Base-by-base conservation (phyloP, 2,329 filamentous ascomycete genomes). In the Calycina marina region DNA sequence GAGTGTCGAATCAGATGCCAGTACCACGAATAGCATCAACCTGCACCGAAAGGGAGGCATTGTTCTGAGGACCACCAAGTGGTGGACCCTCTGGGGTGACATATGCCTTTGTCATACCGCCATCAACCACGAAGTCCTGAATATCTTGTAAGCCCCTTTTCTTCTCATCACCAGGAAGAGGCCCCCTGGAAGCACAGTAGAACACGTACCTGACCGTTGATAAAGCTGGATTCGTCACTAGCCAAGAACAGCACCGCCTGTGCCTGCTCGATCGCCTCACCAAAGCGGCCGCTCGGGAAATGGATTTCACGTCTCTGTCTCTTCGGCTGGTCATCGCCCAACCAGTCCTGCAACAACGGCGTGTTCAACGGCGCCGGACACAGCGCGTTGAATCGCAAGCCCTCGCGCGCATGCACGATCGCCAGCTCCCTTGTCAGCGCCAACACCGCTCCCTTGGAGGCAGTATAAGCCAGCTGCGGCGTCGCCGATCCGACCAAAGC, bases 31-130 rank as follows among this genome's bases (percentile, higher is more conserved):
- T 51, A 28, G 47, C 43, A 45, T 54, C 52, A 13, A 54, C 47
- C 30, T 47, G 49, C 25, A 47, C 38, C 28, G 48, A 52, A 6
- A 51, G 41, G 8, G 40, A 38, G 30, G 50, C 51, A 33, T 54
- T 54, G 42, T 54, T 79, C 40, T 56, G 52, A 3, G 75, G 75
- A 4, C 66, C 63, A 8, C 59, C 44, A 0, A 61, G 45, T 6
- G 71, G 52, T 10, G 67, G 61, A 3, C 74, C 74, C 56, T 77
- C 72, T 2, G 74, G 60, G 1, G 74, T 79, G 16, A 79, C 73
- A 56, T 94, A 96, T 27, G 85, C 82, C 67, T 81, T 93, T 49
- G 76, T 88, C 82, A 98, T 83, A 38, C 88, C 88, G 37, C 90
- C 90, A 50, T 98, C 90, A 15, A 96, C 85, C 4, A 93, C 78